Evolutionary conservation across 768 basidiomycete genomes (phyloP).

Genomic region (Russula lepida): DNA sequence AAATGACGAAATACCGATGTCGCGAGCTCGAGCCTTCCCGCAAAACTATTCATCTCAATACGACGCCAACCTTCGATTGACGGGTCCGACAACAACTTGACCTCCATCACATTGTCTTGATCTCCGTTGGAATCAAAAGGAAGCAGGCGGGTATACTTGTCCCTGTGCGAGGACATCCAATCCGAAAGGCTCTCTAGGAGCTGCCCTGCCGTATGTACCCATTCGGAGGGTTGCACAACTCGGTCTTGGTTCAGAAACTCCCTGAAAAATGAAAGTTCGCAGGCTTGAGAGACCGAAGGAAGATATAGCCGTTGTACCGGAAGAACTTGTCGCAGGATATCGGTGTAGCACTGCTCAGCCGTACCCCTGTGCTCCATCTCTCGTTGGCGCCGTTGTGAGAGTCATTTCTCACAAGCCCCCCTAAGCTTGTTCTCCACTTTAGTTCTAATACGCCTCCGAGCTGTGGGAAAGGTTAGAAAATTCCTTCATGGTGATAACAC

Average conservation of each 20-base stretch:
- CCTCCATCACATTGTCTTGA: neutral
- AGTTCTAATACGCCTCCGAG: conserved; percentile 11
- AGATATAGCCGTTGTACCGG: conserved; percentile 14
- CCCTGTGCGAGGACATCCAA: conserved; percentile 8
- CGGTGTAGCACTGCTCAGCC: neutral
- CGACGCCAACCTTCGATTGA: conserved; percentile 4
- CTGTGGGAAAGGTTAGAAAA: neutral
- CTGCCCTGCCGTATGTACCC: neutral
- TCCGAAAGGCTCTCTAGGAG: conserved; percentile 12
- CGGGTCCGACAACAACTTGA: conserved; percentile 6
- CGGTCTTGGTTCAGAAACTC: conserved; percentile 6
- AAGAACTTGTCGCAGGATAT: conserved; percentile 7
- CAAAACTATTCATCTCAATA: neutral
- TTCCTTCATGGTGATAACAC: neutral
- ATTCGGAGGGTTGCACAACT: neutral
- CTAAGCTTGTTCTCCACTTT: conserved; percentile 5
- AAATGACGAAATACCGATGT: conserved; percentile 8
- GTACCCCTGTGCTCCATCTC: neutral
- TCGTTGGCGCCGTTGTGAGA: neutral
- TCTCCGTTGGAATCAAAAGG: neutral
- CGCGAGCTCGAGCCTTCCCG: conserved; percentile 15
- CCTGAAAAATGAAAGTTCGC: conserved; percentile 12
- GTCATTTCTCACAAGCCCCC: neutral
- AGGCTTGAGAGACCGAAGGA: conserved; percentile 1
- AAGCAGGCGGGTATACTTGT: neutral